phyloP scores from a whole-genome alignment of 164 flowering plant genomes.

The Vitis labrusca region DNA sequence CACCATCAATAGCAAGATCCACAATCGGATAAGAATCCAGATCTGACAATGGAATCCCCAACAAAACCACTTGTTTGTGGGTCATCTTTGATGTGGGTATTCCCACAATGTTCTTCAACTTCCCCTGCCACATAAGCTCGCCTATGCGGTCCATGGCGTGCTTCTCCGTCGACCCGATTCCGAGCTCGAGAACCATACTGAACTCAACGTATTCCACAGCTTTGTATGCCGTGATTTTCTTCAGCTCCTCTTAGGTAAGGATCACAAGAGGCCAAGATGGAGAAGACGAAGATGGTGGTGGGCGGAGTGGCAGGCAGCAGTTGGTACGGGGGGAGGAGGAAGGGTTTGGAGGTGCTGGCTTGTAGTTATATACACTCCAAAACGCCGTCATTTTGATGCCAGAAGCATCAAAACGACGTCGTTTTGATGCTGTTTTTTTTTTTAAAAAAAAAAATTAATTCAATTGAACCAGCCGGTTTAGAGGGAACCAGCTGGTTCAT shows the following conservation, averaged over 20 bases:
- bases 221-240: constrained; percentile 79
- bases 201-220: constrained; percentile 89
- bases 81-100: constrained; percentile 83
- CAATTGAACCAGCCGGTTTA: no score
- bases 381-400: no score
- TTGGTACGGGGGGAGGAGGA: no score
- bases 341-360: no score
- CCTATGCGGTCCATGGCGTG: constrained; percentile 76
- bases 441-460: no score
- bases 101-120: constrained; percentile 69
- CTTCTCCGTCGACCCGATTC: constrained; percentile 94
- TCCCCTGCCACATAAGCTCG: constrained; percentile 61
- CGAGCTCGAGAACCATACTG: constrained; percentile 90
- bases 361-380: no score
- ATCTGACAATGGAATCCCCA: constrained; percentile 80
- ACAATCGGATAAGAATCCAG: constrained; percentile 66
- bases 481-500: no score
- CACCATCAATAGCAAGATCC: constrained; percentile 91
- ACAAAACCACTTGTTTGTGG: constrained; percentile 61
- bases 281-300: not conserved
- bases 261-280: constrained; percentile 24
- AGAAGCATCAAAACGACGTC: no score
- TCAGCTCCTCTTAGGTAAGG: constrained; percentile 75
- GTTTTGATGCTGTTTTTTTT: no score
- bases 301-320: no score